Base-by-base conservation (phyloP, 1,139 yeast genomes). In the Geotrichum phurueaensis region DNA sequence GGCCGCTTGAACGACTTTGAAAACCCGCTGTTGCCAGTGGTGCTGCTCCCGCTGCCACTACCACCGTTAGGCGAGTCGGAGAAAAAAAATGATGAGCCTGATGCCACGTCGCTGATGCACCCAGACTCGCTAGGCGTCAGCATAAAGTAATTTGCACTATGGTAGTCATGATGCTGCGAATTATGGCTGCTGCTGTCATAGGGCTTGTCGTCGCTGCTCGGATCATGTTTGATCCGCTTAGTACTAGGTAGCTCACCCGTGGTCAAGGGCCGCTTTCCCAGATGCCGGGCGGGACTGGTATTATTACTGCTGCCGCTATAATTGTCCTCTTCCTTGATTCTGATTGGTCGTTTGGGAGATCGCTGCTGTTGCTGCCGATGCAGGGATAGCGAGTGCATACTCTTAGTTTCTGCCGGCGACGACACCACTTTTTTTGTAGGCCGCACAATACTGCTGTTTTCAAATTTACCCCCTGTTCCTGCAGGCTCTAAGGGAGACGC, bases 81-180 rank as follows among this genome's bases (percentile, higher is more conserved):
- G n/a, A 54, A 45, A 29, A 54, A 54, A 3, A 49, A 54, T 47
- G 51, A 57, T 22, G 23, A 51, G 27, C 53, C 45, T 50, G 53
- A 53, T 25, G 64, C 56, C 45, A 56, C 54, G 53, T 67, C 69
- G 48, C 69, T 66, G 43, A 13, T n/a, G 20, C 69, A 63, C 4
- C 70, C 70, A 45, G 70, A 66, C 57, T 70, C 73, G 15, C 70
- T 67, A 2, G 73, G 73, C 2, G 73, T 70, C 9, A 71, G 72
- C 59, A 69, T 67, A 51, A 69, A 69, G 29, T 62, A 57, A 13
- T 49, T 50, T 2, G 56, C 58, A 36, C 58, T 54, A 15, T 36
- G 45, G n/a, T 39, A 50, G 29, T 60, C 58, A n/a, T 55, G 52
- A 23, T 29, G 25, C 20, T 45, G 47, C 15, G 36, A 18, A 23